Evolutionary conservation across 2,329 filamentous ascomycete genomes (phyloP).

Genomic region (Chaetomium globosum): DNA sequence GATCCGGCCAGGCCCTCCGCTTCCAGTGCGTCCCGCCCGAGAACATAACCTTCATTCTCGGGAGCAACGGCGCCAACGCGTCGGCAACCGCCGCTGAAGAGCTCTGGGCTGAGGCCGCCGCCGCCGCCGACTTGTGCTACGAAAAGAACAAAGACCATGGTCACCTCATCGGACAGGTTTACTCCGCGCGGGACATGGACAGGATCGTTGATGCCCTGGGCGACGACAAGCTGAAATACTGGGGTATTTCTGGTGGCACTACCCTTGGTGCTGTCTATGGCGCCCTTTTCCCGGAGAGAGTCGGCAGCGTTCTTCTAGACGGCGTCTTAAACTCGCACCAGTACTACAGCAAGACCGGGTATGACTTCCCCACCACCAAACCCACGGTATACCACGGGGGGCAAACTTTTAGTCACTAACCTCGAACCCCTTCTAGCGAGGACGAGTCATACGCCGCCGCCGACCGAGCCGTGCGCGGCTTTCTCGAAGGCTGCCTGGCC

Average conservation of each 20-base stretch:
- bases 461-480: background rate
- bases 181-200: conserved; percentile 4
- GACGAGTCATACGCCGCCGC: background rate
- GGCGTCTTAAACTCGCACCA: background rate
- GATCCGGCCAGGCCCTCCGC: background rate
- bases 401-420: background rate
- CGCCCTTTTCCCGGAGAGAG: conserved; percentile 1
- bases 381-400: background rate
- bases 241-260: background rate
- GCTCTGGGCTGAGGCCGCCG: background rate
- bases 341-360: conserved; percentile 2
- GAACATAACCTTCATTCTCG: background rate
- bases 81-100: background rate
- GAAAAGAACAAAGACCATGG: background rate
- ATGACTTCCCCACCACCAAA: background rate
- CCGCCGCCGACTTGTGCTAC: background rate
- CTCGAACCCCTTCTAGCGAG: background rate
- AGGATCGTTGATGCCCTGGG: background rate
- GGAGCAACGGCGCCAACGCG: conserved; percentile 5
- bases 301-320: background rate
- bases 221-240: background rate
- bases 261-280: background rate
- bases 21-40: background rate
- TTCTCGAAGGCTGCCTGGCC: conserved; percentile 1
- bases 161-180: background rate